Evolutionary conservation across 768 basidiomycete genomes (phyloP).

Genomic region (Tricholoma hemisulphureum): DNA sequence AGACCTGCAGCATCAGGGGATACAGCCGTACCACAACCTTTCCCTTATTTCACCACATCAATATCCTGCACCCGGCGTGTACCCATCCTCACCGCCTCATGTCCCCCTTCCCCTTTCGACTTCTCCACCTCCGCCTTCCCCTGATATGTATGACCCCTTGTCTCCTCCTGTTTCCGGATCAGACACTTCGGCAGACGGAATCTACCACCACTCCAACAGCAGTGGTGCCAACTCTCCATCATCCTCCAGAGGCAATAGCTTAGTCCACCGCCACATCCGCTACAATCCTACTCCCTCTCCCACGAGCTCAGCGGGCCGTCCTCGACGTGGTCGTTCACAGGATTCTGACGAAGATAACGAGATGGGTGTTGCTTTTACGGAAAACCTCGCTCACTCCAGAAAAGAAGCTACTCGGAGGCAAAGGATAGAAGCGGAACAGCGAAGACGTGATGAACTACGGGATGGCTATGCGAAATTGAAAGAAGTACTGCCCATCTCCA

Average conservation of each 20-base stretch:
- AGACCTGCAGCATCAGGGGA: constrained; percentile 46
- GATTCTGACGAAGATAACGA: constrained; percentile 75
- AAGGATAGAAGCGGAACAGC: constrained; percentile 87
- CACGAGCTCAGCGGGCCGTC: constrained; percentile 66
- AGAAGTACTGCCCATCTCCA: constrained; percentile 81
- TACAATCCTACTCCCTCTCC: constrained; percentile 85
- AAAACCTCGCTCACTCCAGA: constrained; percentile 72
- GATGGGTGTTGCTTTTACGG: constrained; percentile 66
- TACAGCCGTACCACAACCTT: constrained; percentile 52
- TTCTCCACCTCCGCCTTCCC: constrained; percentile 74
- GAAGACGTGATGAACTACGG: constrained; percentile 83
- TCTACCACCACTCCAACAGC: constrained; percentile 77
- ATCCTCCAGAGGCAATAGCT: constrained; percentile 70
- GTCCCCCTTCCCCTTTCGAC: constrained; percentile 60
- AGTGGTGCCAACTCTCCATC: constrained; percentile 77
- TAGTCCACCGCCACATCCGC: constrained; percentile 72
- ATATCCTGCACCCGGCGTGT: constrained; percentile 58
- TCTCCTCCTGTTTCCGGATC: constrained; percentile 87
- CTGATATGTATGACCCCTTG: constrained; percentile 80
- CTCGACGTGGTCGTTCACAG: constrained; percentile 68
- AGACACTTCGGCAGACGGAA: constrained; percentile 82
- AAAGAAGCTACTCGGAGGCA: constrained; percentile 85
- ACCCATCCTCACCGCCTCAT: constrained; percentile 62
- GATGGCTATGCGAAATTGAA: constrained; percentile 89
- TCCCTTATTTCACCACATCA: constrained; percentile 69